Conservation (phyloP, 176 grass and related monocot genomes). For the Bolboschoenus planiculmis region DNA sequence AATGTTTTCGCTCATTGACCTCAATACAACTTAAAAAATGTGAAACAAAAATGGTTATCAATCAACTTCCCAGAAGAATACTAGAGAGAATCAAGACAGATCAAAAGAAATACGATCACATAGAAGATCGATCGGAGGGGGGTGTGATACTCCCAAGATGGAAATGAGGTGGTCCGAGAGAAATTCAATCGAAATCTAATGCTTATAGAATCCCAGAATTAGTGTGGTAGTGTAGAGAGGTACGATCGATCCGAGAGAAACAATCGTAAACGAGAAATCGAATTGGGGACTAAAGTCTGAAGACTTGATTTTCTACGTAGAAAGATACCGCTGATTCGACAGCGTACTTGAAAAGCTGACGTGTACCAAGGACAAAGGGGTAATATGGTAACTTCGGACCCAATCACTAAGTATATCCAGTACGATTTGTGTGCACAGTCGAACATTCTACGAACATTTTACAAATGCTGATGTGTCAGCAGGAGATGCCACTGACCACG, state of each 20-base stretch:
- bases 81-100: background rate
- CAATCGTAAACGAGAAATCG: background rate
- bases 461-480: background rate
- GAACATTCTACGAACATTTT: background rate
- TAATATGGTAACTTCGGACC: background rate
- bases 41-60: background rate
- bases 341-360: background rate
- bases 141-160: background rate
- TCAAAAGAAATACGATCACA: background rate
- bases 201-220: background rate
- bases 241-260: background rate
- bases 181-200: background rate
- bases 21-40: background rate
- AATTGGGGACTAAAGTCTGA: background rate
- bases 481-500: background rate
- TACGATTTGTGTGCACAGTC: background rate
- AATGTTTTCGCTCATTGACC: constrained; percentile 2
- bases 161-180: background rate
- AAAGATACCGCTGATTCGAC: background rate
- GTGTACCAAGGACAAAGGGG: background rate
- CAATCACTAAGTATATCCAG: background rate
- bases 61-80: background rate
- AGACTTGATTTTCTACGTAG: background rate
- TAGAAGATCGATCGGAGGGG: background rate
- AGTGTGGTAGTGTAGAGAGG: background rate